Percentiles rank a stretch among this genome's conserved stretches.
phyloP scores from a whole-genome alignment of 1,139 yeast species.

The Pichiaceae sp. region DNA sequence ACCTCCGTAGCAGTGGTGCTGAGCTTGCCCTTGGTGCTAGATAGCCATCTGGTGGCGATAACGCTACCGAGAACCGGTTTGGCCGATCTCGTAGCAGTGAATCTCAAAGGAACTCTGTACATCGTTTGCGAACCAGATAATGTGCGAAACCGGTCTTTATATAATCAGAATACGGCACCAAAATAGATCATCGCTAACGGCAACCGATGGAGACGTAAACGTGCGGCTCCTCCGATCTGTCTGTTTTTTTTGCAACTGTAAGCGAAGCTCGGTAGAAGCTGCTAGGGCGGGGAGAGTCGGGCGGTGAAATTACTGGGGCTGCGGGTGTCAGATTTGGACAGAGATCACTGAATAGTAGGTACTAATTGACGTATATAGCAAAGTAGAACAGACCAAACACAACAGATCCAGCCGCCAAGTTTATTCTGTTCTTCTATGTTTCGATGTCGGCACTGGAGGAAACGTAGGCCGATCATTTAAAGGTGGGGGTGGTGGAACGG shows the following conservation, averaged over 20 bases:
- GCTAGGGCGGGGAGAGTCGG: too few species aligned
- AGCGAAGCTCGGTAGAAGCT: neutral
- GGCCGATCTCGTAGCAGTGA: neutral
- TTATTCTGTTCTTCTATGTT: too few species aligned
- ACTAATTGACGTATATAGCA: neutral
- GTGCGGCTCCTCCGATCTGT: neutral
- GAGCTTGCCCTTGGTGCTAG: constrained; percentile 4
- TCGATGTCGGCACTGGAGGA: too few species aligned
- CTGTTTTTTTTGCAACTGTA: neutral
- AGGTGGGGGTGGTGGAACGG: too few species aligned
- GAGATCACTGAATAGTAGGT: neutral
- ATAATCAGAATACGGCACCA: neutral
- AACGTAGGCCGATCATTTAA: too few species aligned
- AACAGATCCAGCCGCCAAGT: too few species aligned
- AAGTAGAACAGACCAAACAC: too few species aligned
- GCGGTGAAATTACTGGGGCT: too few species aligned
- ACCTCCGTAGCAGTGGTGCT: constrained; percentile 1
- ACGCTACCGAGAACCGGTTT: neutral
- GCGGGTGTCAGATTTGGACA: too few species aligned
- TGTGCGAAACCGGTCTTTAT: neutral
- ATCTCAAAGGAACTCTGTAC: neutral
- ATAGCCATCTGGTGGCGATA: constrained; percentile 3
- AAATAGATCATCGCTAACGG: neutral
- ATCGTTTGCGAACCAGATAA: neutral
- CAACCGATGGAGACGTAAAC: neutral